Evolutionary conservation across 495 filamentous ascomycete genomes (phyloP).

Genomic region (Tuber borchii): DNA sequence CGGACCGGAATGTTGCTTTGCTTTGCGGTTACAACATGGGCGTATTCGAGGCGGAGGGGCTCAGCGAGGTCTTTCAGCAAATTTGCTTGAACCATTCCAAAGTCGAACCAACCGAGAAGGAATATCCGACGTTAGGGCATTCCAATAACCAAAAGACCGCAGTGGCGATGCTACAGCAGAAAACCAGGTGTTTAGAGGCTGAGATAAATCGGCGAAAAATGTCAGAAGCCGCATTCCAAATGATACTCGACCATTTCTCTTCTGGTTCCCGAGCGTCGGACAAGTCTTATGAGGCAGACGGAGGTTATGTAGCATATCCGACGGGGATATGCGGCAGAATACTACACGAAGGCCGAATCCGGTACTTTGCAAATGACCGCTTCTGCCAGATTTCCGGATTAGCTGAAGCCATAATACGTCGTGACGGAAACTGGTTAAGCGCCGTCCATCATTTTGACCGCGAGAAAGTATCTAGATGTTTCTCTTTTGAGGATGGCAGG

Average conservation of each 20-base stretch:
- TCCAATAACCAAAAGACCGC: slow-evolving; percentile 34
- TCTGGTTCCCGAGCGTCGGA: slow-evolving; percentile 17
- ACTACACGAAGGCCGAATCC: slow-evolving; percentile 32
- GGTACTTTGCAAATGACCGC: slow-evolving; percentile 37
- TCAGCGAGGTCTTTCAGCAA: slow-evolving; percentile 41
- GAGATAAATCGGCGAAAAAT: slow-evolving; percentile 33
- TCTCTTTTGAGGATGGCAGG: slow-evolving; percentile 39
- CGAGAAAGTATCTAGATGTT: slow-evolving; percentile 34
- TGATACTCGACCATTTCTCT: slow-evolving; percentile 37
- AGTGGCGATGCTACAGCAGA: slow-evolving; percentile 41
- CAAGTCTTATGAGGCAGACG: slow-evolving; percentile 20
- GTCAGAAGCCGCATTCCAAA: slow-evolving; percentile 31
- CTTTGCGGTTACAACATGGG: slow-evolving; percentile 43
- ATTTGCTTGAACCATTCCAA: slow-evolving; percentile 40
- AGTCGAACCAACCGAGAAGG: slow-evolving; percentile 38
- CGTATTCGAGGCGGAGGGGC: slow-evolving; percentile 37
- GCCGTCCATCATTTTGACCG: slow-evolving; percentile 38
- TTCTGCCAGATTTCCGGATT: slow-evolving; percentile 39
- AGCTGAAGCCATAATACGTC: slow-evolving; percentile 18
- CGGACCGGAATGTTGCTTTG: slow-evolving; percentile 35
- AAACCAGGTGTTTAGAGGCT: slow-evolving; percentile 37
- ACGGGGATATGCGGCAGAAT: slow-evolving; percentile 37
- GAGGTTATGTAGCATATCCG: slow-evolving; percentile 21
- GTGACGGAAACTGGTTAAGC: slow-evolving; percentile 38
- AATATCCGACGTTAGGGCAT: slow-evolving; percentile 26